phyloP scores from a whole-genome alignment of 2,329 filamentous ascomycete genomes.

The Lomentospora prolificans region DNA sequence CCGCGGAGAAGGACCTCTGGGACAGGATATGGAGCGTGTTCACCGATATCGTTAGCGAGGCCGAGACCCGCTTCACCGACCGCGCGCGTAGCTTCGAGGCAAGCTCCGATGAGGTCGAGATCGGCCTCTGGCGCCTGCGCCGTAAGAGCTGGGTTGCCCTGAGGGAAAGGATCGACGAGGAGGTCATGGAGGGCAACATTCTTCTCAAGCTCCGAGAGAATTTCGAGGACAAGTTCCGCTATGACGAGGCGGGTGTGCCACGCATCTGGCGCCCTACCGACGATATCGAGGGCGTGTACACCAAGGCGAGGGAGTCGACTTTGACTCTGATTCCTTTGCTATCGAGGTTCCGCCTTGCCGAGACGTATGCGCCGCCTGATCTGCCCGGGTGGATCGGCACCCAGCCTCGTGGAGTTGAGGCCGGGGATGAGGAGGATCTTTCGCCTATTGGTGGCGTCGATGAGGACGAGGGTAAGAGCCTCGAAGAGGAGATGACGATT shows the following conservation, averaged over 20 bases:
- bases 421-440: slow-evolving; percentile 84
- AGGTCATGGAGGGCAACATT: slow-evolving; percentile 96
- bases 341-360: slow-evolving; percentile 68
- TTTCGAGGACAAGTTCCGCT: slow-evolving; percentile 98
- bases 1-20: slow-evolving; percentile 77
- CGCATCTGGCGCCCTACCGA: slow-evolving; percentile 94
- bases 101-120: slow-evolving; percentile 78
- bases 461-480: slow-evolving; percentile 84
- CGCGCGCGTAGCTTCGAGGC: slow-evolving; percentile 91
- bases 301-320: slow-evolving; percentile 82
- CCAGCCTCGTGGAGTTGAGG: slow-evolving; percentile 62
- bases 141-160: slow-evolving; percentile 92
- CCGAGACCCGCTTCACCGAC: slow-evolving; percentile 76
- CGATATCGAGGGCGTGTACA: slow-evolving; percentile 95
- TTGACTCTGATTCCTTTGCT: slow-evolving; percentile 83
- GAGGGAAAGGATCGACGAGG: slow-evolving; percentile 84
- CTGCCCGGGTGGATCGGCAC: slow-evolving; percentile 74
- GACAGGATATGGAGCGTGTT: slow-evolving; percentile 91
- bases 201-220: slow-evolving; percentile 92
- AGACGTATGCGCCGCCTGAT: slow-evolving; percentile 69
- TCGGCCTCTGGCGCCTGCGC: slow-evolving; percentile 84
- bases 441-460: slow-evolving; percentile 86
- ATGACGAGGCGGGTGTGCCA: slow-evolving; percentile 88
- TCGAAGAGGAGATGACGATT: slow-evolving; percentile 96
- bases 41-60: slow-evolving; percentile 70